Evolutionary conservation across 192 early-diverging fungal species (phyloP).

Genomic region (Geranomyces michiganensis): DNA sequence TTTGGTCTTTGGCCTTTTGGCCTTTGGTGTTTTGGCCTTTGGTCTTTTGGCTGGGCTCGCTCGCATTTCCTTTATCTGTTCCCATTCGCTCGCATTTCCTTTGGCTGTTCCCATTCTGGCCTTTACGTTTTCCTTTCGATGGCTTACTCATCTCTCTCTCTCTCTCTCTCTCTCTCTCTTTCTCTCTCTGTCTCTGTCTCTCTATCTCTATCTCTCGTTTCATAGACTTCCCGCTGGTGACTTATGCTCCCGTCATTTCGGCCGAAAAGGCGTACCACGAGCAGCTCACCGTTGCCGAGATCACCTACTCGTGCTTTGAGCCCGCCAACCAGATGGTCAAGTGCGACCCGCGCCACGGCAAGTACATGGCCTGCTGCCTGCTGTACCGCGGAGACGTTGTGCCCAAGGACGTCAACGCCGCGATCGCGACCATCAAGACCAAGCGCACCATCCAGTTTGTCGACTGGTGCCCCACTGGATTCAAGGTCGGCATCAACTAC

Average conservation of each 20-base stretch:
- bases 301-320: conserved; percentile 97
- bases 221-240: conserved; percentile 91
- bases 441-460: conserved; percentile 97
- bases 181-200: too few relatives aligned
- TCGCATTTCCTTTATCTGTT: too few relatives aligned
- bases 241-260: conserved; percentile 92
- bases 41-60: too few relatives aligned
- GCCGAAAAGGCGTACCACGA: conserved; percentile 97
- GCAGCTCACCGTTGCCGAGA: conserved; percentile 92
- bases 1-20: too few relatives aligned
- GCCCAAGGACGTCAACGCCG: conserved; percentile 94
- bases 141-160: too few relatives aligned
- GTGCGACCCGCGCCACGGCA: conserved; percentile 95
- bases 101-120: too few relatives aligned
- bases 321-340: conserved; percentile 99
- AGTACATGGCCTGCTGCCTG: conserved; percentile 99
- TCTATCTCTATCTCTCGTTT: conserved; percentile 21
- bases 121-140: too few relatives aligned
- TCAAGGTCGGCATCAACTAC: conserved; percentile 99
- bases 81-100: too few relatives aligned
- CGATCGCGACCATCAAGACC: conserved; percentile 91
- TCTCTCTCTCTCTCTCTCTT: not conserved
- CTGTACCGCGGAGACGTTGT: conserved; percentile 99
- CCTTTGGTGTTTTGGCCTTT: too few relatives aligned
- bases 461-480: conserved; percentile 99